Conservation (phyloP, 192 early-diverging fungal species). For the Umbelopsis vinacea region DNA sequence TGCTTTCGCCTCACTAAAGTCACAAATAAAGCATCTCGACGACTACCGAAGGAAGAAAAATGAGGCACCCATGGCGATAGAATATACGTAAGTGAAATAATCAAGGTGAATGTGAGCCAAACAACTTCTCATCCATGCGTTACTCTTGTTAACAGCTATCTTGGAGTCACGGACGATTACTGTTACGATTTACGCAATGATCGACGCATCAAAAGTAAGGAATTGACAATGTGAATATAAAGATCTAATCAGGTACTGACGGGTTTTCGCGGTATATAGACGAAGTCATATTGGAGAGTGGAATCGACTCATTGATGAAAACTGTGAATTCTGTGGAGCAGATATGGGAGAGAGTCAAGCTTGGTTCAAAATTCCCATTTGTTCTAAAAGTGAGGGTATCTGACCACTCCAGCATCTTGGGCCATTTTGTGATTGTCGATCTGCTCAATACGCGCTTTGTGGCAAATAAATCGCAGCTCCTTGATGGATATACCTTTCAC, state of each 20-base stretch:
- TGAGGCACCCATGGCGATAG: neutral
- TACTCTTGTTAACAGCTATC: neutral
- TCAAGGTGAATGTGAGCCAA: neutral
- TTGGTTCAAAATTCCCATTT: slow-evolving; percentile 17
- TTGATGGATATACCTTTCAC: slow-evolving; percentile 13
- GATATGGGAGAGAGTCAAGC: slow-evolving; percentile 12
- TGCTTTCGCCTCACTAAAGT: neutral
- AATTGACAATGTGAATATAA: neutral
- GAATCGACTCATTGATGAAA: neutral
- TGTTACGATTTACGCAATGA: slow-evolving; percentile 16
- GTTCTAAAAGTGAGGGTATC: slow-evolving; percentile 8
- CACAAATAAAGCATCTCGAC: neutral
- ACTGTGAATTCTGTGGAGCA: neutral
- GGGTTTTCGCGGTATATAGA: neutral
- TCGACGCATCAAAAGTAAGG: neutral
- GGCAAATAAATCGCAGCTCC: neutral
- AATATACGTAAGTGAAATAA: slow-evolving; percentile 6
- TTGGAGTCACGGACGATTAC: slow-evolving; percentile 11
- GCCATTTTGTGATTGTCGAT: slow-evolving; percentile 1
- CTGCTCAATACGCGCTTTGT: slow-evolving; percentile 6
- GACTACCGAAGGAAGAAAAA: neutral
- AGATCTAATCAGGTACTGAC: neutral
- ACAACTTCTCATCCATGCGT: neutral
- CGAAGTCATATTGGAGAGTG: neutral
- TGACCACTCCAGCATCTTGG: neutral